A percentile compares a stretch with the other conserved stretches of the same genome.
These are phyloP conservation scores for Ustilago nuda DNA, from an alignment of 1,284 basidiomycete genomes.

Conservation along the genomic window DNA sequence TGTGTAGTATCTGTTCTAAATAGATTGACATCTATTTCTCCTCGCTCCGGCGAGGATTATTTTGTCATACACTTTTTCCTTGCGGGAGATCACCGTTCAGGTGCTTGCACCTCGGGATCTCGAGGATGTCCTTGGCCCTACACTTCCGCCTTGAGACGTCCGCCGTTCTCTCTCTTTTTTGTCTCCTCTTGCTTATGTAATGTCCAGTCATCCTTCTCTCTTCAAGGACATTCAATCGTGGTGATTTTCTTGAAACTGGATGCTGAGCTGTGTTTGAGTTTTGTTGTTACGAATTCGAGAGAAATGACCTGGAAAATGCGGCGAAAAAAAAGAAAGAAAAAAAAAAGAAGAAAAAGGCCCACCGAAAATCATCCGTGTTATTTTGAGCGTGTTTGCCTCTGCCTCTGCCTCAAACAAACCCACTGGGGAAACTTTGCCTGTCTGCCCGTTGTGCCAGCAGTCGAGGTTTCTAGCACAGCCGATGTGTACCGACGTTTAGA, in stretches of 20 bases:
- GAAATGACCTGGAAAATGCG: background rate
- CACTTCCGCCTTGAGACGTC: constrained; percentile 58
- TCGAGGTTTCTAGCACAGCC: too few species aligned
- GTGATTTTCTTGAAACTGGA: background rate
- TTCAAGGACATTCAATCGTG: background rate
- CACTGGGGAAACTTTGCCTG: background rate
- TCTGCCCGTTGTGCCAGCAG: too few species aligned
- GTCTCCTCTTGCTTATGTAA: constrained; percentile 31
- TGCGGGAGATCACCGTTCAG: constrained; percentile 43
- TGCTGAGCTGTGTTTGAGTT: background rate
- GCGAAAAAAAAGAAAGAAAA: background rate
- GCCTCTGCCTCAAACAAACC: background rate
- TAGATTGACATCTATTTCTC: constrained; percentile 61
- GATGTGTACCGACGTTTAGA: background rate
- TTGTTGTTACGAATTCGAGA: background rate
- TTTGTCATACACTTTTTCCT: constrained; percentile 56
- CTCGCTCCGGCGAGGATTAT: constrained; percentile 51
- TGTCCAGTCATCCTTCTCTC: constrained; percentile 4
- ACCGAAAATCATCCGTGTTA: constrained; percentile 5
- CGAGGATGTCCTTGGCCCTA: constrained; percentile 59
- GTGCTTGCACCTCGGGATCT: constrained; percentile 52
- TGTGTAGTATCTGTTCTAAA: constrained; percentile 65
- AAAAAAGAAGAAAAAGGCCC: background rate
- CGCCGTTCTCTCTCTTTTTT: constrained; percentile 47
- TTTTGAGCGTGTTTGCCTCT: background rate